Base-by-base conservation (phyloP, 306 rosid genomes). In the Macrotyloma uniflorum region DNA sequence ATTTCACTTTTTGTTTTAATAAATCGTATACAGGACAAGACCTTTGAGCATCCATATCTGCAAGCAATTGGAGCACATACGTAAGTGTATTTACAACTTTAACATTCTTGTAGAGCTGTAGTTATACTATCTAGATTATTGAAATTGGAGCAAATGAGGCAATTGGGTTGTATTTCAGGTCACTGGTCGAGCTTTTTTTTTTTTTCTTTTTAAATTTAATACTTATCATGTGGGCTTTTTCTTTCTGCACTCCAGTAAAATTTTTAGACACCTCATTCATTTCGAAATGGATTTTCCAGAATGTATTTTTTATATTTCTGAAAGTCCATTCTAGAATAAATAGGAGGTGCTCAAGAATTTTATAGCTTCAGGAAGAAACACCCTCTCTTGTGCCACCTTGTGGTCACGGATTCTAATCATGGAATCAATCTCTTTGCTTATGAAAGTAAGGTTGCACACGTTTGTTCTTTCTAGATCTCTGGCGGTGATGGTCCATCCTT, bases 1-100 rank as follows among this genome's bases (percentile, higher is more conserved):
- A 22, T 62, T 35, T 45, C 67, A 47, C 6, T 28, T 50, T 64
- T 9, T 82, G n/a, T n/a, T 59, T 69, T 87, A 26, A 72, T 82
- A 69, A 54, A 65, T 87, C 43, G 79, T 80, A 69, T 89, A 91
- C 97, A 95, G 96, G 97, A 95, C 79, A 93, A 93, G 78, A 95
- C 99, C 33, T 95, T 93, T 82, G 88, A 91, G 81, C 98, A 93
- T 85, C 85, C 97, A 26, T 95, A 91, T 82, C 78, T 95, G 71
- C 92, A 94, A 83, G 99, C 96, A 79, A 73, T 95, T 28, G 97
- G 97, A 72, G 45, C 99, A 57, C 99, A 95, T 83, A 93, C 98
- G 99, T 95, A 86, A 63, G 98, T 58, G 10, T 36, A 78, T 74
- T 46, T 80, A 16, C 28, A 58, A 66, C 40, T 64, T 42, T 63